These are phyloP conservation scores for Emydomyces testavorans DNA, from an alignment of 2,329 filamentous ascomycete species.

Conservation along the genomic window DNA sequence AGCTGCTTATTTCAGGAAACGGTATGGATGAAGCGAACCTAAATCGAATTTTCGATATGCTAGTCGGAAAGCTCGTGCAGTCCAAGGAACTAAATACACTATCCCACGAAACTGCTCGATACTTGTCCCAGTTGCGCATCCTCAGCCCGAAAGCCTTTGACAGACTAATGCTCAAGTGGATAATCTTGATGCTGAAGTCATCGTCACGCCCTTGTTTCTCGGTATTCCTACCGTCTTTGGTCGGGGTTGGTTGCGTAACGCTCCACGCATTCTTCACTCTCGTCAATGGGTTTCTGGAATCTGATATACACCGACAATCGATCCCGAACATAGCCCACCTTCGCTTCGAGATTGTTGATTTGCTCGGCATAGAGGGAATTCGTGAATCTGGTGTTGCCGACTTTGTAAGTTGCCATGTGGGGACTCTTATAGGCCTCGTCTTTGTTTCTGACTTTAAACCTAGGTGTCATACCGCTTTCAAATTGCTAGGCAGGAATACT, in stretches of 20 bases:
- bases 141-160: slow-evolving; percentile 38
- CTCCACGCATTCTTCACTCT: slow-evolving; percentile 32
- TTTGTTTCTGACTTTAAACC: background rate
- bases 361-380: background rate
- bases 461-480: slow-evolving; percentile 33
- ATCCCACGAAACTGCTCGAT: slow-evolving; percentile 30
- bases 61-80: slow-evolving; percentile 30
- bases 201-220: slow-evolving; percentile 26
- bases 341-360: slow-evolving; percentile 9
- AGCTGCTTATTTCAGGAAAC: slow-evolving; percentile 35
- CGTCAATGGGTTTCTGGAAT: slow-evolving; percentile 24
- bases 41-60: slow-evolving; percentile 32
- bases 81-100: slow-evolving; percentile 23
- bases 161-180: slow-evolving; percentile 33
- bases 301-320: slow-evolving; percentile 14
- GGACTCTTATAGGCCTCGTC: background rate
- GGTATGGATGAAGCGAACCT: slow-evolving; percentile 38
- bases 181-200: slow-evolving; percentile 29
- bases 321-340: slow-evolving; percentile 4
- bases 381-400: slow-evolving; percentile 15
- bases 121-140: slow-evolving; percentile 34
- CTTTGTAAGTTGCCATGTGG: slow-evolving; percentile 21
- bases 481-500: slow-evolving; percentile 31
- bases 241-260: slow-evolving; percentile 37
- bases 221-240: slow-evolving; percentile 30